Evolutionary conservation across 2,329 filamentous ascomycete genomes (phyloP).

Genomic region (Clonostachys rosea): DNA sequence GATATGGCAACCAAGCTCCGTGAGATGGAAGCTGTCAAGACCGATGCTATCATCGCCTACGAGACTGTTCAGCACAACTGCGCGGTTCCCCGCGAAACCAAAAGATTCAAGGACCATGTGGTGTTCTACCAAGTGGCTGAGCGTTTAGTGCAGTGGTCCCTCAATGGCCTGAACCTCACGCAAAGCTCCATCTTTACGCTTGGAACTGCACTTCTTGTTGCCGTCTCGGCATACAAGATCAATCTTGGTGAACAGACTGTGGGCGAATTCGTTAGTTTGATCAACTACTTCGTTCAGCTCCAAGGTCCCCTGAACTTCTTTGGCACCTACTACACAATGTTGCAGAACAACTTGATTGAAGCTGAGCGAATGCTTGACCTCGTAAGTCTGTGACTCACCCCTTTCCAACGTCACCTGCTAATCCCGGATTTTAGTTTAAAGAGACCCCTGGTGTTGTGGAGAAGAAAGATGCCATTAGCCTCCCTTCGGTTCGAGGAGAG

Average conservation of each 20-base stretch:
- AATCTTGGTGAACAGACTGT: constrained; percentile 47
- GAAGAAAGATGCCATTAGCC: neutral
- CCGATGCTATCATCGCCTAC: constrained; percentile 41
- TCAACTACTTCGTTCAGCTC: constrained; percentile 57
- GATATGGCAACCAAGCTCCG: constrained; percentile 36
- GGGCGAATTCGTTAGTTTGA: constrained; percentile 50
- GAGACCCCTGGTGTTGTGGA: neutral
- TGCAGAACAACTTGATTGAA: constrained; percentile 39
- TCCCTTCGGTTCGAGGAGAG: constrained; percentile 16
- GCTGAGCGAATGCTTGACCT: constrained; percentile 39
- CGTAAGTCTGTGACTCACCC: constrained; percentile 12
- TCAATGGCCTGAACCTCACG: constrained; percentile 55
- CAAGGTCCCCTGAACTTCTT: constrained; percentile 61
- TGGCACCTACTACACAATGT: constrained; percentile 38
- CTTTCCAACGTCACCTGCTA: neutral
- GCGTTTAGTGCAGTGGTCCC: constrained; percentile 48
- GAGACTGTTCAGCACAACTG: constrained; percentile 63
- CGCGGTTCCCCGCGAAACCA: constrained; percentile 53
- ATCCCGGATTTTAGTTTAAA: neutral
- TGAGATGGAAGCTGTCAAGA: constrained; percentile 44
- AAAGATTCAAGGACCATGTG: constrained; percentile 51
- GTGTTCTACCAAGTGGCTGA: constrained; percentile 48
- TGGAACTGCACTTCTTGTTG: constrained; percentile 55
- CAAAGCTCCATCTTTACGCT: constrained; percentile 61
- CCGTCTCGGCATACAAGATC: constrained; percentile 59